These are phyloP conservation scores for Hydrangea macrophylla DNA, from an alignment of 148 eudicot species.

Conservation along the genomic window DNA sequence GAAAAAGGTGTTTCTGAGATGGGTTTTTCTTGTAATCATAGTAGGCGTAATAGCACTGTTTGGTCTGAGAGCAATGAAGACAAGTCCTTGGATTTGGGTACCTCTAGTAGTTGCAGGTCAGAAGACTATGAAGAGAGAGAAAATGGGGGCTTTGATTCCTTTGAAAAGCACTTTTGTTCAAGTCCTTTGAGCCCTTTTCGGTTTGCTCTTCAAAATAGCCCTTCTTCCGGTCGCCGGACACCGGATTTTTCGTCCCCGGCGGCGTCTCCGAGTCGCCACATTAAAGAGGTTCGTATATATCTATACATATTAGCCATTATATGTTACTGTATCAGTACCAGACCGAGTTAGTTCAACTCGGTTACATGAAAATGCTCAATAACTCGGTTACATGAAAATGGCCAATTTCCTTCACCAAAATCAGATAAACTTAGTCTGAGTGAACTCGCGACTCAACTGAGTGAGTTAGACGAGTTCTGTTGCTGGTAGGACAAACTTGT, in stretches of 20 bases:
- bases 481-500: conserved; percentile 45
- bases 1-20: conserved; percentile 15
- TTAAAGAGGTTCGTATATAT: conserved; percentile 40
- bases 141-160: conserved; percentile 23
- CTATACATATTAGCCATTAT: no score
- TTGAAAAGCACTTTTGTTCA: conserved; percentile 39
- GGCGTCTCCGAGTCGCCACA: conserved; percentile 49
- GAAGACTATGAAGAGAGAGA: conserved; percentile 22
- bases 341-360: no score
- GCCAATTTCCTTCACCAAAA: not conserved
- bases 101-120: conserved; percentile 40
- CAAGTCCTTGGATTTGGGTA: conserved; percentile 50
- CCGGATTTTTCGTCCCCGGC: conserved; percentile 54
- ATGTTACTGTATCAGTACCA: no score
- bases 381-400: not conserved
- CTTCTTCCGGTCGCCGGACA: conserved; percentile 43
- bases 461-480: conserved; percentile 8
- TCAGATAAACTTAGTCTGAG: conserved; percentile 15
- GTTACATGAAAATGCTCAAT: not conserved
- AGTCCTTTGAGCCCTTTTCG: conserved; percentile 72
- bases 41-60: conserved; percentile 41
- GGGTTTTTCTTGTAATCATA: conserved; percentile 22
- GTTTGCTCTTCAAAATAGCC: conserved; percentile 43
- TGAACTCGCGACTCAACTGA: conserved; percentile 25
- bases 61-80: conserved; percentile 43